These are phyloP conservation scores for Thraustochytrium sp. DNA, from an alignment of 352 stramenopile genomes.

Conservation along the genomic window DNA sequence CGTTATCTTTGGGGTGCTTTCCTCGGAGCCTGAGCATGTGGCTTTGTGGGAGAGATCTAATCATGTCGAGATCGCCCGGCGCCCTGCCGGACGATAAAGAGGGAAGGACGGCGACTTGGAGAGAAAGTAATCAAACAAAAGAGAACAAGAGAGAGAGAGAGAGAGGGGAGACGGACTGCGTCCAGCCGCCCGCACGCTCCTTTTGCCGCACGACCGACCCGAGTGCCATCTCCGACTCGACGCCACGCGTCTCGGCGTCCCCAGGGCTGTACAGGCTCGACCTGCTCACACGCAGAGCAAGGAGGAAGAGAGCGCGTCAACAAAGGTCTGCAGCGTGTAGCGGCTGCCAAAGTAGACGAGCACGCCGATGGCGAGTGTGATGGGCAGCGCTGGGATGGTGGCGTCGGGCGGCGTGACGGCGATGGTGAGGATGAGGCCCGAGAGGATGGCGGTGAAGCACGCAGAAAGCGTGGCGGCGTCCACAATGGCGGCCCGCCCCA, in stretches of 20 bases:
- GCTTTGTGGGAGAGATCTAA: too few species aligned
- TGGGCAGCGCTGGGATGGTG: conserved; percentile 23
- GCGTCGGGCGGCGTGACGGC: not conserved
- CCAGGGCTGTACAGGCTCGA: not conserved
- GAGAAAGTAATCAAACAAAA: not conserved
- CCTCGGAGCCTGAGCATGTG: too few species aligned
- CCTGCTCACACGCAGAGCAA: not conserved
- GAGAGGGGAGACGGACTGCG: too few species aligned
- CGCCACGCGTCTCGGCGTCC: too few species aligned
- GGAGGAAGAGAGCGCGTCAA: not conserved
- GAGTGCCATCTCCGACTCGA: too few species aligned
- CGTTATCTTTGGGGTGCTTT: too few species aligned
- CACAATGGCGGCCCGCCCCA: not conserved
- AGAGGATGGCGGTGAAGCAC: not conserved
- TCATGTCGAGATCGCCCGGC: too few species aligned
- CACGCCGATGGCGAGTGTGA: not conserved
- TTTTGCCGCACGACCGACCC: too few species aligned
- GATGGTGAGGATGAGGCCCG: conserved; percentile 3
- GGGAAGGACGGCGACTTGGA: too few species aligned
- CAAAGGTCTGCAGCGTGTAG: conserved; percentile 4
- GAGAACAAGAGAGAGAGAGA: too few species aligned
- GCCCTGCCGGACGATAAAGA: too few species aligned
- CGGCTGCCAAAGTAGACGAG: conserved; percentile 21
- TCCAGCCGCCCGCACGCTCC: too few species aligned
- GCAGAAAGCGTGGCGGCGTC: not conserved